Evolutionary conservation across 2,329 filamentous ascomycete genomes (phyloP), one percentile per base, ranked within the genome.

Genomic region (Alternaria sp.): DNA sequence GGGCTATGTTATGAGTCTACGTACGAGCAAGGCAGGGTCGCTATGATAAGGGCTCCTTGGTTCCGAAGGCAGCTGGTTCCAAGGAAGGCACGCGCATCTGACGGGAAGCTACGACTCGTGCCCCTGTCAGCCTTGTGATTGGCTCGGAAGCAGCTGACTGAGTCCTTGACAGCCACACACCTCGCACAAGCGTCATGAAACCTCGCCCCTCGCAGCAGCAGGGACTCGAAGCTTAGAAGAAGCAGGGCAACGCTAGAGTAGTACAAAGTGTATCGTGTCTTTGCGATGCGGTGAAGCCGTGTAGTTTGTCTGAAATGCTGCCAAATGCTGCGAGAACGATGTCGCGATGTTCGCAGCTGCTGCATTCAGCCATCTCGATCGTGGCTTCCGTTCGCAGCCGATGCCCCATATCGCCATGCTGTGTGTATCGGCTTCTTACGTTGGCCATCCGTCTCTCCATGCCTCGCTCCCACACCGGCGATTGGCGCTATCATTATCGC

Each of bases 401-500:
- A 74, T 57, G 59, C 67, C 69, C 59, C 63, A 65, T 63, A 53
- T 32, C 65, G 60, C 62, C 61, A 21, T 46, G 50, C 17, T 40
- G 23, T 67, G 63, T 28, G 32, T 15, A 59, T 54, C 60, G 60
- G 60, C 60, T 59, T 57, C 32, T 55, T 58, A 56, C 55, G 46
- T 36, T 54, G 52, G 28, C 67, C 71, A 72, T 68, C 63, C 69
- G 64, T 55, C 69, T 64, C 69, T 66, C 73, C 76, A 76, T 74
- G 68, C 69, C 56, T 68, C 57, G 61, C 69, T 56, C 32, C 59
- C 70, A 56, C 67, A 72, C 63, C 66, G 67, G 15, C 68, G 43
- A 77, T 77, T 77, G 76, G 76, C 65, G 70, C 76, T 74, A 73
- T 76, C 73, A 62, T 77, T 76, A 73, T 76, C 73, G 62, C 43